These are phyloP conservation scores for Nephromyces sp. DNA, from an alignment of 169 alveolate genomes.

Conservation along the genomic window DNA sequence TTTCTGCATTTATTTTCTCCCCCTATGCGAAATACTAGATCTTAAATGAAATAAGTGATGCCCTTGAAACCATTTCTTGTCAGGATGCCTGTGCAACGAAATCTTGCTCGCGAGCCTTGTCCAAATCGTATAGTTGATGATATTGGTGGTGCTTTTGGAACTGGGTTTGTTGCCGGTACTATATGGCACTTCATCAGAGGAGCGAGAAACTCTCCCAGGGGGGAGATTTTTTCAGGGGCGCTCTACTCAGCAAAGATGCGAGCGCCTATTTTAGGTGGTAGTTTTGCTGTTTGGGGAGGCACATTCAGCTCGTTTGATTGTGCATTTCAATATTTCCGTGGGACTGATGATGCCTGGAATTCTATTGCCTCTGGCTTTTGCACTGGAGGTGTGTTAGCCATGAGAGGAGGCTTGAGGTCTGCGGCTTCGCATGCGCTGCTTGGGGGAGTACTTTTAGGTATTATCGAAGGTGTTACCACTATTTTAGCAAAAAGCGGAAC, in stretches of 20 bases:
- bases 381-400: conserved; percentile 77
- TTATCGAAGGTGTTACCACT: conserved; percentile 38
- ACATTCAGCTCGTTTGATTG: conserved; percentile 86
- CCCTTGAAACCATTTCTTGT: too few species aligned
- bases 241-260: conserved; percentile 75
- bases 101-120: conserved; percentile 82
- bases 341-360: conserved; percentile 88
- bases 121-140: conserved; percentile 91
- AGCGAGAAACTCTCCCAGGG: conserved; percentile 77
- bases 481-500: not conserved
- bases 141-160: conserved; percentile 91
- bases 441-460: conserved; percentile 42
- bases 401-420: conserved; percentile 42
- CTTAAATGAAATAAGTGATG: too few species aligned
- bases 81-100: conserved; percentile 41
- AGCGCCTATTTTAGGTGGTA: conserved; percentile 85
- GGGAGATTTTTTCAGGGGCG: conserved; percentile 75
- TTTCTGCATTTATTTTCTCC: too few species aligned
- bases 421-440: conserved; percentile 37
- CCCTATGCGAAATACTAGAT: too few species aligned
- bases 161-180: conserved; percentile 90
- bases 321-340: conserved; percentile 71
- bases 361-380: conserved; percentile 84
- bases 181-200: conserved; percentile 84
- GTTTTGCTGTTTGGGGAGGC: conserved; percentile 95